Percentiles rank a stretch among this genome's conserved stretches.
phyloP scores from a whole-genome alignment of 1,139 yeast genomes.

The Wickerhamomyces sp. region DNA sequence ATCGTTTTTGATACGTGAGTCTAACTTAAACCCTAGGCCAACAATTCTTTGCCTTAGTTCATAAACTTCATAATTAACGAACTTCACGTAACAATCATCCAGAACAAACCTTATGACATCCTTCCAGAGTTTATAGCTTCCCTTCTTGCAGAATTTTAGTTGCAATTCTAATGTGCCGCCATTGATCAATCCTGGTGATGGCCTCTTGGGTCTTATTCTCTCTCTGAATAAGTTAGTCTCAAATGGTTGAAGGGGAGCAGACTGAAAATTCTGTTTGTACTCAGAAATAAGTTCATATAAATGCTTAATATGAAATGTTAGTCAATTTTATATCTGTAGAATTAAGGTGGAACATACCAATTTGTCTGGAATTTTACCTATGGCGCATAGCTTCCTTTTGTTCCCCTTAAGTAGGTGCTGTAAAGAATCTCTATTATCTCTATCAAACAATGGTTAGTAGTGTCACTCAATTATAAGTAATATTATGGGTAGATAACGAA shows the following conservation, averaged over 20 bases:
- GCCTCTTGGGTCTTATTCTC: constrained; percentile 1
- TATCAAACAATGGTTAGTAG: too few species aligned
- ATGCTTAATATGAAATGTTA: neutral
- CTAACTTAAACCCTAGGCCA: constrained; percentile 2
- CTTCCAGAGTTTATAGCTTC: constrained; percentile 3
- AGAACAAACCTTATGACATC: neutral
- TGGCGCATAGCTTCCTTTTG: neutral
- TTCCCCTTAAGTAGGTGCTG: neutral
- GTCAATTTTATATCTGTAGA: neutral
- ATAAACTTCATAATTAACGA: neutral
- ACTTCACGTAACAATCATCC: constrained; percentile 1
- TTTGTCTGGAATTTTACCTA: neutral
- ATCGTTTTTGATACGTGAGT: neutral
- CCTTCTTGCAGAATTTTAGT: neutral
- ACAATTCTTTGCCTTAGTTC: constrained; percentile 1
- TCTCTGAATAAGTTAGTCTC: constrained; percentile 4
- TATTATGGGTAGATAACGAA: neutral
- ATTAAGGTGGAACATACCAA: neutral
- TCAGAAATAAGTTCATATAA: constrained; percentile 2
- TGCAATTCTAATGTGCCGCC: constrained; percentile 4
- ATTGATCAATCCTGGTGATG: neutral
- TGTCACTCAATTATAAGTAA: neutral
- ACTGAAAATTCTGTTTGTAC: neutral
- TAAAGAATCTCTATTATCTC: neutral
- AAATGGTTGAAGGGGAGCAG: neutral